These are phyloP conservation scores for Ophiostoma perfectum DNA, from an alignment of 2,329 filamentous ascomycete species.

Conservation along the genomic window DNA sequence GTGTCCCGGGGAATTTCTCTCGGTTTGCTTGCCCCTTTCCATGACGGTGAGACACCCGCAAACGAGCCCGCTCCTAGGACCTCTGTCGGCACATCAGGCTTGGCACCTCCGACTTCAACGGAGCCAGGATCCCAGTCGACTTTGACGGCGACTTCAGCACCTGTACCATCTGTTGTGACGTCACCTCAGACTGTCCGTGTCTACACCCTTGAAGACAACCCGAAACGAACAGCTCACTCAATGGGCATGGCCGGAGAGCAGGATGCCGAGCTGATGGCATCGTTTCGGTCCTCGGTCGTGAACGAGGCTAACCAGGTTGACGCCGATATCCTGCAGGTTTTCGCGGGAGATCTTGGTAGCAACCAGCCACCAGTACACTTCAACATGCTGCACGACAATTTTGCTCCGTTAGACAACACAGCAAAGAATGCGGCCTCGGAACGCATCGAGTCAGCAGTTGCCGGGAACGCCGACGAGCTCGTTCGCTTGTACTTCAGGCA, in stretches of 20 bases:
- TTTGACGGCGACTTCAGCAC: neutral
- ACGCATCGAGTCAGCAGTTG: conserved; percentile 36
- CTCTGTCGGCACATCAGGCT: too few species aligned
- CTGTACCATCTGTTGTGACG: neutral
- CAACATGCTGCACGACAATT: conserved; percentile 40
- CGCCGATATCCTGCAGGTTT: conserved; percentile 31
- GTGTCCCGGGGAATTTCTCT: neutral
- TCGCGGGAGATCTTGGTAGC: conserved; percentile 25
- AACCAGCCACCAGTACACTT: conserved; percentile 43
- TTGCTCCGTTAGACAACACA: conserved; percentile 40
- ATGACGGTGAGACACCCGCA: too few species aligned
- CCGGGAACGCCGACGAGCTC: neutral
- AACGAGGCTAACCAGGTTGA: conserved; percentile 41
- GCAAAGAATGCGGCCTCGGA: conserved; percentile 38
- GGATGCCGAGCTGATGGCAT: conserved; percentile 43
- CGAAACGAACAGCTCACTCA: conserved; percentile 40
- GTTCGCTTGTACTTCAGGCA: neutral
- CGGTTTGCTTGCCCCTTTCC: too few species aligned
- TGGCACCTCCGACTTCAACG: neutral
- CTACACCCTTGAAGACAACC: conserved; percentile 34
- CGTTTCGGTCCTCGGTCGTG: conserved; percentile 43
- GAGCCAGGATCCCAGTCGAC: neutral
- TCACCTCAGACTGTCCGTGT: neutral
- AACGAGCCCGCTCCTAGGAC: too few species aligned
- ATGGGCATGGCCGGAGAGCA: conserved; percentile 44